A percentile compares a stretch with the other conserved stretches of the same genome.
These are phyloP conservation scores for Plantago ovata DNA, from an alignment of 257 asterid genomes.

Conservation along the genomic window DNA sequence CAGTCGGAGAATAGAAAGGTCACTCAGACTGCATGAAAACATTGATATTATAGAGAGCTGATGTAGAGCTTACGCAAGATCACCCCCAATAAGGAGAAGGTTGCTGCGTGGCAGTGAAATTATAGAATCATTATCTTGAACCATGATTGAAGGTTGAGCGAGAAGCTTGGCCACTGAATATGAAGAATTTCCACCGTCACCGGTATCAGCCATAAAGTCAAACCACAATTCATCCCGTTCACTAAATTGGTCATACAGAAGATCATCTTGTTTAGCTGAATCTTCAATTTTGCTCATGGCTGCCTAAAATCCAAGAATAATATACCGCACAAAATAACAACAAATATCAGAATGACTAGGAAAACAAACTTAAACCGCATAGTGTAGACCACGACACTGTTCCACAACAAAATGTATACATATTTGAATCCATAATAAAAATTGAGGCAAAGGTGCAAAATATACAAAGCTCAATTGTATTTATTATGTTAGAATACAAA, in stretches of 20 bases:
- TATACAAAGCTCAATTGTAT: neutral
- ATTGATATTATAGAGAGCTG: neutral
- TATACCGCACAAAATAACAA: neutral
- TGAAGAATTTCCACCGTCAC: conserved; percentile 98
- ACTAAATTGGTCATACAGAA: conserved; percentile 79
- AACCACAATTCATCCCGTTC: conserved; percentile 92
- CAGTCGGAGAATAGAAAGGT: too few relatives aligned
- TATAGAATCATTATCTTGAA: conserved; percentile 46
- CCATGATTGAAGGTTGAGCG: conserved; percentile 79
- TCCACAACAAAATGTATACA: conserved; percentile 11
- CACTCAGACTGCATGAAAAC: neutral
- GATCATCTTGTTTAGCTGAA: conserved; percentile 73
- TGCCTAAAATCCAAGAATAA: conserved; percentile 48
- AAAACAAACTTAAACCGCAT: neutral
- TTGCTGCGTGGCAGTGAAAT: conserved; percentile 70
- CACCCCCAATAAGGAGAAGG: conserved; percentile 97
- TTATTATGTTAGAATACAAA: conserved; percentile 5
- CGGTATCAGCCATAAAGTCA: conserved; percentile 99
- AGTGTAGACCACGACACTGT: neutral
- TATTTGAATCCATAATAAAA: neutral
- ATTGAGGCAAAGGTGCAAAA: neutral
- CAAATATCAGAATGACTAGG: neutral
- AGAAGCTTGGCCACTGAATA: conserved; percentile 88
- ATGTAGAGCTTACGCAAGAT: conserved; percentile 86
- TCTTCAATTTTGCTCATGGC: conserved; percentile 94